phyloP scores from a whole-genome alignment of 371 early-diverging fungal genomes.

The Rhizomucor pusillus region DNA sequence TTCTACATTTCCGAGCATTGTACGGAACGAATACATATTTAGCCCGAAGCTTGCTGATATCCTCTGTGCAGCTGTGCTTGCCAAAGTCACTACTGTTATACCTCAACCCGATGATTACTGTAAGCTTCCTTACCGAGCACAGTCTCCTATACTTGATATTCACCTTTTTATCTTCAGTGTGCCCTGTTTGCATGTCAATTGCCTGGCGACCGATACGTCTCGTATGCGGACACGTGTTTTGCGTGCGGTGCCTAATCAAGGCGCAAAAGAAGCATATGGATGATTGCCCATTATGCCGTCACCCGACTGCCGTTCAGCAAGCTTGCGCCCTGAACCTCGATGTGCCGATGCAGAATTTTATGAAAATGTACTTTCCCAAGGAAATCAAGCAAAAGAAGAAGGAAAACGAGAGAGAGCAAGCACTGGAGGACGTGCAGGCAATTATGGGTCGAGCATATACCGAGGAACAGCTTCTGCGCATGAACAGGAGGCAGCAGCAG shows the following conservation, averaged over 20 bases:
- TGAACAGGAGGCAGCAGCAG: conserved; percentile 20
- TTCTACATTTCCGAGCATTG: conserved; percentile 28
- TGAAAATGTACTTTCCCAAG: conserved; percentile 70
- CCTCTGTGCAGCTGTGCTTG: conserved; percentile 35
- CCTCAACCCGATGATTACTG: conserved; percentile 79
- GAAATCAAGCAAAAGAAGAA: conserved; percentile 69
- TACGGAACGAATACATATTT: conserved; percentile 22
- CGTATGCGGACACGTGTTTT: conserved; percentile 69
- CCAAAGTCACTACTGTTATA: conserved; percentile 55
- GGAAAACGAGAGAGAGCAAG: conserved; percentile 66
- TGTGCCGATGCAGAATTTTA: conserved; percentile 58
- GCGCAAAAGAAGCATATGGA: conserved; percentile 60
- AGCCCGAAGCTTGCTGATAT: conserved; percentile 33
- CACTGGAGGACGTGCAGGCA: conserved; percentile 59
- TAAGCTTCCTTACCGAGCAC: too few relatives aligned
- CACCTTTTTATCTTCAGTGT: conserved; percentile 15
- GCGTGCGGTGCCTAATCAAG: conserved; percentile 74
- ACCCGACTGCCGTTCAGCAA: conserved; percentile 48
- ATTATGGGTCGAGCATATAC: conserved; percentile 50
- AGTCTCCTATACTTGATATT: too few relatives aligned
- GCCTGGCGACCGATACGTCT: conserved; percentile 77
- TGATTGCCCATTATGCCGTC: conserved; percentile 74
- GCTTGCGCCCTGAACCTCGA: conserved; percentile 65
- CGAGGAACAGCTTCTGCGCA: conserved; percentile 32
- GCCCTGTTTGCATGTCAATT: conserved; percentile 47